Conservation (phyloP, 1,284 basidiomycete genomes). For the Malassezia brasiliensis region DNA sequence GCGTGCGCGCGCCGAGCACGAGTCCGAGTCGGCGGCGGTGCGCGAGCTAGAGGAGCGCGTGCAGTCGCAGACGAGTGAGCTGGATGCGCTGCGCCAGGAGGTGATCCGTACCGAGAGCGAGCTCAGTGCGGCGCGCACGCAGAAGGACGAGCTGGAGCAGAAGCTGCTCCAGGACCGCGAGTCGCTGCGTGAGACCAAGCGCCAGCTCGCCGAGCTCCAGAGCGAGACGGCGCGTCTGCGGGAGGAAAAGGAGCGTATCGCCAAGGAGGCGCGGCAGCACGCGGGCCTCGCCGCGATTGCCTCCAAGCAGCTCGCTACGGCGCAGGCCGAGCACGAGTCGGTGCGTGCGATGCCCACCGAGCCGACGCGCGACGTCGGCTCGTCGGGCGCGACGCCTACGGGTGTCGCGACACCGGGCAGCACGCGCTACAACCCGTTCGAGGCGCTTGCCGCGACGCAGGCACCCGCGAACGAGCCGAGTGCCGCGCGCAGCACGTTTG, state of each 20-base stretch:
- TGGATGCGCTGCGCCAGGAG: conserved; percentile 67
- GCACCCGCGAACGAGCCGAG: not conserved
- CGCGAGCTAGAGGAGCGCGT: conserved; percentile 64
- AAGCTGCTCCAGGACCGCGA: conserved; percentile 83
- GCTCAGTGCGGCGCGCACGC: conserved; percentile 73
- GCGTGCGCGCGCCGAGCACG: conserved; percentile 60
- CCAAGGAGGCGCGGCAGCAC: conserved; percentile 89
- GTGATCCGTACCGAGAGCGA: conserved; percentile 86
- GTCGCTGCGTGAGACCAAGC: conserved; percentile 75
- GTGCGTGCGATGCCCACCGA: conserved; percentile 29
- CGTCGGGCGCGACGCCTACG: not conserved
- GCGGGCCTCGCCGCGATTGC: conserved; percentile 88
- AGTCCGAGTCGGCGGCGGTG: conserved; percentile 70
- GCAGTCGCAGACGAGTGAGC: conserved; percentile 62
- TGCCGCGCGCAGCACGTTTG: conserved; percentile 50
- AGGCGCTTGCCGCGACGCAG: conserved; percentile 53
- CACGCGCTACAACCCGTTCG: conserved; percentile 67
- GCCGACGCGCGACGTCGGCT: not conserved
- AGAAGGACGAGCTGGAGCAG: conserved; percentile 87
- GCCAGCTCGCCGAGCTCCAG: conserved; percentile 68
- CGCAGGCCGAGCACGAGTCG: conserved; percentile 67
- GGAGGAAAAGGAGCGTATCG: conserved; percentile 71
- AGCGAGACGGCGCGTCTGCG: conserved; percentile 65
- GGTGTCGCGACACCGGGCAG: not conserved
- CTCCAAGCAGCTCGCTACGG: conserved; percentile 79